Evolutionary conservation across 371 early-diverging fungal genomes (phyloP).

Genomic region (Mucor irregularis): DNA sequence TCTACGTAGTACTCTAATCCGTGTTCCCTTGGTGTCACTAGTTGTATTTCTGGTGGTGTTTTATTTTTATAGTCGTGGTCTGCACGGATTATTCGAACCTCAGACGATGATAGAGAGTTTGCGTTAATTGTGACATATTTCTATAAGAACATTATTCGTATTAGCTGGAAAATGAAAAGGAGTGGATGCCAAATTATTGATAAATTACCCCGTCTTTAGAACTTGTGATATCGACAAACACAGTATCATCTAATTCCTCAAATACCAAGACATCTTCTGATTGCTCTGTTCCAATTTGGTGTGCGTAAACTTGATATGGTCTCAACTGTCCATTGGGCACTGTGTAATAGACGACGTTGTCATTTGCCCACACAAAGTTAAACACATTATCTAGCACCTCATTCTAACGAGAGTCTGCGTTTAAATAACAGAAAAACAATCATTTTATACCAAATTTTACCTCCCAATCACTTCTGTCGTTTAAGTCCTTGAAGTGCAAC

Average conservation of each 20-base stretch:
- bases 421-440: not conserved
- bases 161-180: not conserved
- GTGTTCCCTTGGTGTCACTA: slow-evolving; percentile 60
- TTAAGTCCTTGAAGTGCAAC: slow-evolving; percentile 56
- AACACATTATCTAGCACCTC: slow-evolving; percentile 70
- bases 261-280: slow-evolving; percentile 63
- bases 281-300: slow-evolving; percentile 57
- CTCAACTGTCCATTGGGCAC: slow-evolving; percentile 73
- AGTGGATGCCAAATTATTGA: not conserved
- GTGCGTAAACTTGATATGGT: slow-evolving; percentile 66
- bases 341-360: slow-evolving; percentile 71
- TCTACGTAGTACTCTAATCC: slow-evolving; percentile 81
- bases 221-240: slow-evolving; percentile 78
- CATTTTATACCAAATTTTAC: slow-evolving; percentile 20
- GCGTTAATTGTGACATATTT: slow-evolving; percentile 74
- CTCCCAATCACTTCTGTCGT: slow-evolving; percentile 34
- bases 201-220: slow-evolving; percentile 72
- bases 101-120: slow-evolving; percentile 75
- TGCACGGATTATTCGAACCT: slow-evolving; percentile 64
- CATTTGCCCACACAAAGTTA: slow-evolving; percentile 82
- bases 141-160: slow-evolving; percentile 31
- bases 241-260: slow-evolving; percentile 66
- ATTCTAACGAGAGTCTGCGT: slow-evolving; percentile 21
- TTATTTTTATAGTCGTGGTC: slow-evolving; percentile 41
- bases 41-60: slow-evolving; percentile 29